A percentile compares a stretch with the other conserved stretches of the same genome.
phyloP scores from a whole-genome alignment of 805 yeast species.

The Grigorovia transvaalensis region DNA sequence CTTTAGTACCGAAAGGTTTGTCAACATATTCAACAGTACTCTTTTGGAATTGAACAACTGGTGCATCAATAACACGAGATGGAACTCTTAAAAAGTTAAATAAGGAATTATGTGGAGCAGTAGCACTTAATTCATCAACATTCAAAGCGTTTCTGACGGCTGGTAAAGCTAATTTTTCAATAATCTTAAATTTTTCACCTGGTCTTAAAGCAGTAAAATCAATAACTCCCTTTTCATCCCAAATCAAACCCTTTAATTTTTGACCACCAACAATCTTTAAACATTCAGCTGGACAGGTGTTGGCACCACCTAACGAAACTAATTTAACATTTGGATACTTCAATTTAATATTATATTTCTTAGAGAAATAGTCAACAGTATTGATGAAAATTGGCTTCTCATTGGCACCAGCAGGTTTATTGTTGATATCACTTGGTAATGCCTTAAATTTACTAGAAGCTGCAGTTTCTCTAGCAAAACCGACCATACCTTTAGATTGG shows the following conservation, averaged over 20 bases:
- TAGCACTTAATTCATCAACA: conserved; percentile 2
- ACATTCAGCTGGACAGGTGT: conserved; percentile 16
- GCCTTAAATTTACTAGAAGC: conserved; percentile 11
- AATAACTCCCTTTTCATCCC: conserved; percentile 11
- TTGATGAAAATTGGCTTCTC: conserved; percentile 8
- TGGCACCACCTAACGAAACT: conserved; percentile 13
- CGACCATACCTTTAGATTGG: conserved; percentile 12
- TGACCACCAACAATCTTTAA: conserved; percentile 17
- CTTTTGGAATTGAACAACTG: conserved; percentile 11
- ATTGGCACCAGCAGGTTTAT: conserved; percentile 4
- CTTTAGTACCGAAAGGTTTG: conserved; percentile 10
- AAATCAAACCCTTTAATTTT: conserved; percentile 13
- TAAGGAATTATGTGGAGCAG: conserved; percentile 6
- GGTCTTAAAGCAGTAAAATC: conserved; percentile 18
- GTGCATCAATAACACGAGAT: conserved; percentile 19
- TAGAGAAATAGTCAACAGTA: conserved; percentile 10
- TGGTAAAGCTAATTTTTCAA: conserved; percentile 14
- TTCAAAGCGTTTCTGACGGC: conserved; percentile 10
- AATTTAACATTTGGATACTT: conserved; percentile 15
- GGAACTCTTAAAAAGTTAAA: conserved; percentile 14
- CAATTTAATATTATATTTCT: conserved; percentile 12
- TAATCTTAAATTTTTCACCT: conserved; percentile 11
- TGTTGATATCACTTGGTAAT: conserved; percentile 8
- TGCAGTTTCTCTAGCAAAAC: conserved; percentile 15
- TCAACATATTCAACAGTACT: conserved; percentile 8